Base-by-base conservation (phyloP, 192 early-diverging fungal genomes). In the Entrophospora sp. region DNA sequence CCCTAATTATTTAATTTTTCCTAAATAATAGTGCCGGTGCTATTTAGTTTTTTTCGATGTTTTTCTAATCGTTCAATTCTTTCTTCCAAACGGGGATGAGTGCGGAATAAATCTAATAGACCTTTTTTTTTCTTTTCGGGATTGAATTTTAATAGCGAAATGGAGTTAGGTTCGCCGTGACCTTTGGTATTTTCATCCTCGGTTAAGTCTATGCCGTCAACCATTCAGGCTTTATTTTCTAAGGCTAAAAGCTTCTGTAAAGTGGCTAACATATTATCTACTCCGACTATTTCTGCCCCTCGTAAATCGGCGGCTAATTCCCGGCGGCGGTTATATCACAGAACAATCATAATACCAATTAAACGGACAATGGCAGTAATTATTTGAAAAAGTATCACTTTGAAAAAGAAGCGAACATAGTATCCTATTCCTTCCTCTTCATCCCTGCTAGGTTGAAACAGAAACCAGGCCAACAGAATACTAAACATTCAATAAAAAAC, bases 61-160 rank as follows among this genome's bases (percentile, higher is more conserved):
- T 37, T 57, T 57, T 57, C 55, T 34, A 57, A 30, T 37, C 55
- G 1, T 14, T 57, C 35, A 57, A 57, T 57, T 57, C 55, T 57
- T 20, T 57, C 25, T 34, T 57, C 55, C 35, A 57, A 57, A 34
- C 5, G 28, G n/a, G 55, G 55, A 34, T 57, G 55, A 36, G 55
- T 57, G 35, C 55, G 35, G 34, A 57, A 34, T 37, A 57, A 57
- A 36, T 57, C 55, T 34, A 57, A n/a, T 37, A 14, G 34, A 36
- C 55, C 31, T 18, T n/a, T 57, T 57, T 37, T 57, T 37, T 57
- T 57, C 35, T 57, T 57, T 57, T 57, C 55, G 2, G 55, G 55
- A 34, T 57, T 57, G 24, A 57, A 57, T 25, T 57, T 57, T 57
- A 57, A 37, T 2, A 36, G 31, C 1, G 55, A 32, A 34, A 57